Base-by-base conservation (phyloP, 2,329 filamentous ascomycete genomes). In the Alternaria angustiovoidea region DNA sequence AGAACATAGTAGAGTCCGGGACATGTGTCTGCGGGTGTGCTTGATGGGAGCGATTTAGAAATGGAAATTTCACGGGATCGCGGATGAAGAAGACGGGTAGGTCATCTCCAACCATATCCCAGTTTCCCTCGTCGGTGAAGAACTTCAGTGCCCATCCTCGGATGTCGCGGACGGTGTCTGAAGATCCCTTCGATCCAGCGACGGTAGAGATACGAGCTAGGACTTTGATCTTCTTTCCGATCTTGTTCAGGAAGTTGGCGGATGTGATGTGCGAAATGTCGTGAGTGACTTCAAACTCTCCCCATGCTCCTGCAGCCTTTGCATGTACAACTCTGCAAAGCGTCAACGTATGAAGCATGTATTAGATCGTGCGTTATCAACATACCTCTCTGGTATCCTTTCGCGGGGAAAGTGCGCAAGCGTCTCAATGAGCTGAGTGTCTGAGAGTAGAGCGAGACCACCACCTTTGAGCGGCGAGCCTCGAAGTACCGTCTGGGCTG, bases 351-450 rank as follows among this genome's bases (percentile, higher is more conserved):
- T 34, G 47, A 49, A 34, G 24, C 43, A 2, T 53, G 18, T 48
- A 66, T 65, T 41, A 28, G 38, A 16, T 7, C 42, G 11, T 24
- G n/a, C 6, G 7, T 20, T 63, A 63, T 79, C 26, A 26, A 26
- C 38, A 24, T 59, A 67, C 71, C 87, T 26, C 71, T 88, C 87
- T 0, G 87, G 87, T 18, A 89, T 89, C 22, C 87, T 79, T 74
- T 89, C 87, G 7, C 86, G 82, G 59, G 86, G 83, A 68, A 89
- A 89, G 69, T 89, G 87, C 2, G 87, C 83, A 1, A 89, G 76
- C 1, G 85, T 83, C 63, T 89, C 86, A 58, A 89, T 84, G n/a
- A 89, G 70, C 52, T 88, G 85, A 18, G 85, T 87, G 66, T 88
- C 86, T 61, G 85, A 81, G 0, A 88, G 76, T 2, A 84, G 75